These are phyloP conservation scores for Xerophyta viscosa DNA, from an alignment of 106 monocot genomes.

Conservation along the genomic window DNA sequence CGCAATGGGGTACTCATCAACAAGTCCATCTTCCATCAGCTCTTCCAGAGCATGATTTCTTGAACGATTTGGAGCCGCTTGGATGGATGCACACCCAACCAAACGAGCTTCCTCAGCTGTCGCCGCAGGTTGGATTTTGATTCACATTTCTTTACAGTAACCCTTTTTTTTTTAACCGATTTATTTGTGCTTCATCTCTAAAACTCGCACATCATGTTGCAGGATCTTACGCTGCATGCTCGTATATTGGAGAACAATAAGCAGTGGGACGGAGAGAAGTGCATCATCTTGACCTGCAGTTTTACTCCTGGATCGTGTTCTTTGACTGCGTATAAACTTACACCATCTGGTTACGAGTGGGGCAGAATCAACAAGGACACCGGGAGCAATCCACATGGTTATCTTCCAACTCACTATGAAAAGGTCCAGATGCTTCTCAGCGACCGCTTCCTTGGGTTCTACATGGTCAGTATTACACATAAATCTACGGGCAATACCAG, in stretches of 20 bases:
- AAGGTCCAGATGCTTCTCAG: conserved; percentile 99
- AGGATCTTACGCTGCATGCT: conserved; percentile 92
- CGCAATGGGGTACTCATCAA: conserved; percentile 96
- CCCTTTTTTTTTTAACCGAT: no score
- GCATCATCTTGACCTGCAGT: conserved; percentile 92
- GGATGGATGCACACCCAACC: conserved; percentile 99
- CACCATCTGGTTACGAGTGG: conserved; percentile 97
- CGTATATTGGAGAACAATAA: conserved; percentile 91
- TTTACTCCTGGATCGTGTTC: conserved; percentile 99
- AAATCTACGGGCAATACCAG: no score
- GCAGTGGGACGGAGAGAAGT: conserved; percentile 99
- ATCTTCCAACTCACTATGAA: conserved; percentile 95
- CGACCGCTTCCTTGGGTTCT: conserved; percentile 96
- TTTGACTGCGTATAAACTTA: conserved; percentile 93
- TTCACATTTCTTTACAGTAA: no score
- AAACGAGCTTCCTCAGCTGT: conserved; percentile 93
- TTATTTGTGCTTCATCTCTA: no score
- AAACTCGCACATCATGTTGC: no score
- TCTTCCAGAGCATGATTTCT: conserved; percentile 98
- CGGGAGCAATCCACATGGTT: conserved; percentile 98
- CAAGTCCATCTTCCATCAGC: conserved; percentile 86
- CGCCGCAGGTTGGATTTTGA: conserved; percentile 61
- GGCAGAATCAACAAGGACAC: conserved; percentile 97
- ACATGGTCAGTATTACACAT: no score
- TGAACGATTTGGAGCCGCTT: conserved; percentile 93